Base-by-base conservation (phyloP, 2,329 filamentous ascomycete genomes). In the Sphaerulina musiva region DNA sequence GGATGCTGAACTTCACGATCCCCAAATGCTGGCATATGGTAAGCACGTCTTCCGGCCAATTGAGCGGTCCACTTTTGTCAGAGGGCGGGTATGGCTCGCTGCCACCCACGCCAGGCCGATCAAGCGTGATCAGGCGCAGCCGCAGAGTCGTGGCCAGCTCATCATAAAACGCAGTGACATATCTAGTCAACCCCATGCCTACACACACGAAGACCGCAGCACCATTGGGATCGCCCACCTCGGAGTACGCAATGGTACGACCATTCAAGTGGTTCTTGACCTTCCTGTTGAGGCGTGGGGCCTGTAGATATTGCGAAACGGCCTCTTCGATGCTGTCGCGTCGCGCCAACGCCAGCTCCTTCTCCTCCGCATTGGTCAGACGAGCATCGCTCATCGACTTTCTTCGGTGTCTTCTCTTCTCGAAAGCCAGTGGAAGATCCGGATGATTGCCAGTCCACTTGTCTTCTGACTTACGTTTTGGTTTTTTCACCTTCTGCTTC, bases 131-230 rank as follows among this genome's bases (percentile, higher is more conserved):
- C 48, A 98, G 78, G 17, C 93, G 83, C 53, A 98, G 73, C 69
- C 89, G 93, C 55, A 98, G 75, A 0, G 91, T 95, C 65, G 88
- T 75, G 2, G 93, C 93, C 50, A 98, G 77, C 70, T 98, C 93
- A 69, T 98, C 93, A 68, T 97, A 98, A 69, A 98, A 98, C 0
- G 91, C 90, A 57, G 89, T 96, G 56, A 98, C 87, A 68, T 93
- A 98, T 71, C 93, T 82, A 9, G 93, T 98, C 64, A 98, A 73
- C 0, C 93, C 93, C 93, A 98, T 98, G 17, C 93, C 93, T 2
- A 98, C 90, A 66, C 93, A 98, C 68, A 93, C 95, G 63, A 98
- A 91, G 1, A 98, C 89, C 2, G 90, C 92, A 61, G 86, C 92
- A 1, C 93, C 93, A 42, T 92, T 83, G 0, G 91, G 84, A 69